phyloP scores from a whole-genome alignment of 2,329 filamentous ascomycete species.

The Tothia fuscella region DNA sequence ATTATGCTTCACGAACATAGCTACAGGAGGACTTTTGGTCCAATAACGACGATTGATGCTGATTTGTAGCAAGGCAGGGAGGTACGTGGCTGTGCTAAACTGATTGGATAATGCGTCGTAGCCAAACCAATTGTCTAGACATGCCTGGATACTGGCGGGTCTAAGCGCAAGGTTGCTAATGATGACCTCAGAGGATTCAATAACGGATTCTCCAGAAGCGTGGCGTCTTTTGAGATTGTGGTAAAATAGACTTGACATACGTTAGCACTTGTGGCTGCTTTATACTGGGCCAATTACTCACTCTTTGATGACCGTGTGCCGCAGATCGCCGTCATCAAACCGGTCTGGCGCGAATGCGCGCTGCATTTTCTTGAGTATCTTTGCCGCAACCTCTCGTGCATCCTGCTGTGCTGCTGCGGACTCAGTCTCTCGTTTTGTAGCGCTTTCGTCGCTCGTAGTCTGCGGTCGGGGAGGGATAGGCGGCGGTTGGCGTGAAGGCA shows the following conservation, averaged over 20 bases:
- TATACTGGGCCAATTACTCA: conserved; percentile 22
- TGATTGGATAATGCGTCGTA: conserved; percentile 46
- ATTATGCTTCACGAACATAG: conserved; percentile 29
- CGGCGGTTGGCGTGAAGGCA: conserved; percentile 40
- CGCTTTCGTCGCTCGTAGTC: conserved; percentile 13
- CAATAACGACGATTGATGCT: conserved; percentile 72
- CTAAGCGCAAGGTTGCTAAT: conserved; percentile 46
- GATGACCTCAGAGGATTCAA: conserved; percentile 45
- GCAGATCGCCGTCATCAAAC: conserved; percentile 57
- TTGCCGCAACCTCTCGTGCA: conserved; percentile 89
- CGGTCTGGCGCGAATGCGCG: conserved; percentile 69
- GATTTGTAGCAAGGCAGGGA: conserved; percentile 41
- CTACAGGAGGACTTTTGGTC: conserved; percentile 77
- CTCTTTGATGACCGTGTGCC: conserved; percentile 68
- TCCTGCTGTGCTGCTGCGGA: conserved; percentile 68
- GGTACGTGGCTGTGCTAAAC: neutral
- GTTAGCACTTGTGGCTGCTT: neutral
- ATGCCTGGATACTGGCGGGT: conserved; percentile 62
- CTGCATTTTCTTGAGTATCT: conserved; percentile 81
- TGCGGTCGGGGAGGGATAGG: conserved; percentile 45
- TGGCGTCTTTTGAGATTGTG: neutral
- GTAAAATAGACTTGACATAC: neutral
- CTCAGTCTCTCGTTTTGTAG: conserved; percentile 38
- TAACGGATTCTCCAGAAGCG: neutral
- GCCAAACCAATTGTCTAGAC: conserved; percentile 77